Evolutionary conservation across 2,329 filamentous ascomycete species (phyloP).

Genomic region (Colletotrichum orchidophilum): DNA sequence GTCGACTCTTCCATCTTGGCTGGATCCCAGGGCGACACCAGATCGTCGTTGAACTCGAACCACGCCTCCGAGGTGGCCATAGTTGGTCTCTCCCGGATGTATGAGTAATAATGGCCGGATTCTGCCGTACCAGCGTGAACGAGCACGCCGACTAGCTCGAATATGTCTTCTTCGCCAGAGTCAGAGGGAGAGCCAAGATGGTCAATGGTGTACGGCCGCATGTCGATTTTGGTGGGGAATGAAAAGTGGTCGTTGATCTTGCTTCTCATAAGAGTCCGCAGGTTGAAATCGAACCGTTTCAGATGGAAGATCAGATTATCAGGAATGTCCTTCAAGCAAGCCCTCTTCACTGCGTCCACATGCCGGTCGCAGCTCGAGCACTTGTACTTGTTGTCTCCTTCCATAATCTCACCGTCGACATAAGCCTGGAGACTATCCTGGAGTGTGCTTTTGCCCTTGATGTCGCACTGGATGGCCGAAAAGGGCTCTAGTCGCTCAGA

Average conservation of each 20-base stretch:
- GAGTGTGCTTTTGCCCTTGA: slow-evolving; percentile 87
- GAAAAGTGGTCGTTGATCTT: slow-evolving; percentile 97
- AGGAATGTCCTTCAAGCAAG: slow-evolving; percentile 90
- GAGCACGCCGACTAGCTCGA: slow-evolving; percentile 93
- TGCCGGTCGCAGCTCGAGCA: slow-evolving; percentile 89
- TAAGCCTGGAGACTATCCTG: slow-evolving; percentile 94
- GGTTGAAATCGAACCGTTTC: slow-evolving; percentile 86
- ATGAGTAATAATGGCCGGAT: slow-evolving; percentile 97
- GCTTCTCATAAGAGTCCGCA: slow-evolving; percentile 78
- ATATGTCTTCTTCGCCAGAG: slow-evolving; percentile 74
- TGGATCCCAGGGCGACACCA: slow-evolving; percentile 80
- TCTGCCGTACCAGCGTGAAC: slow-evolving; percentile 94
- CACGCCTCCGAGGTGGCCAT: slow-evolving; percentile 64
- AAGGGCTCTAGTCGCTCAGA: slow-evolving; percentile 92
- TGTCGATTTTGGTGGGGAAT: slow-evolving; percentile 85
- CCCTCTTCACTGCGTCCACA: slow-evolving; percentile 92
- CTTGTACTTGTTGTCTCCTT: slow-evolving; percentile 98
- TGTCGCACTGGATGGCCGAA: slow-evolving; percentile 94
- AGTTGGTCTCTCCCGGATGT: slow-evolving; percentile 81
- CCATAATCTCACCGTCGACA: slow-evolving; percentile 94
- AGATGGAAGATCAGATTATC: slow-evolving; percentile 96
- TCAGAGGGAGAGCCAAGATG: slow-evolving; percentile 73
- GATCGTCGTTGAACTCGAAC: slow-evolving; percentile 96
- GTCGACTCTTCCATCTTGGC: slow-evolving; percentile 77
- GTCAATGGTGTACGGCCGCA: slow-evolving; percentile 90